Evolutionary conservation across 2,329 filamentous ascomycete species (phyloP), one percentile per base, ranked within the genome.

Genomic region (Proliferodiscus dingleyae): DNA sequence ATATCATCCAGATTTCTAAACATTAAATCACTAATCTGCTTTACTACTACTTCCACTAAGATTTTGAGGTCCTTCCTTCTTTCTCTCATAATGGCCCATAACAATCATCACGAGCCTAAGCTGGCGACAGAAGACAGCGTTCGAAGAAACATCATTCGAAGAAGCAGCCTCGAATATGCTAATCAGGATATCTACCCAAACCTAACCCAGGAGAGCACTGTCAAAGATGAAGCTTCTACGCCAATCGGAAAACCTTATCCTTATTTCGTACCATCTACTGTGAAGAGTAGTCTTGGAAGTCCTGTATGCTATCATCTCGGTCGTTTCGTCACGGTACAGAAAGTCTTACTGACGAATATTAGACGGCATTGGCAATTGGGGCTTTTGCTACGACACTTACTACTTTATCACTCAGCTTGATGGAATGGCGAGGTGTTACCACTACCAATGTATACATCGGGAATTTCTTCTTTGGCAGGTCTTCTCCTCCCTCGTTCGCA

Each of bases 361-460:
- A 70, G 68, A 73, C 71, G 8, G 70, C 72, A 0, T 59, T 77
- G 1, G 71, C 71, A 0, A 71, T 77, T 24, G 74, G 73, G 1
- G 74, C 70, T 3, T 78, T 79, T 50, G 69, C 72, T 0, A 78
- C 73, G 2, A 78, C 75, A 0, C 54, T 79, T 13, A 77, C 72
- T 0, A 77, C 74, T 0, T 61, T 79, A 1, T 76, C 73, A 0
- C 60, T 77, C 1, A 68, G 69, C n/a, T 57, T 78, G 39, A 78
- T 78, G 73, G 74, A 74, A 55, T 78, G 68, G 64, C 66, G 76
- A 29, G 72, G 71, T 7, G 68, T 79, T 0, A 70, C 67, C 0
- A 71, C 66, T 2, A 68, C 66, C 1, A 78, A 76, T 43, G 71
- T 73, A 2, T 78, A 71, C 51, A 68, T 79, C 28, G 75, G 67